Conservation (phyloP, 2,329 filamentous ascomycete genomes). For the Leptosphaerulina australis region DNA sequence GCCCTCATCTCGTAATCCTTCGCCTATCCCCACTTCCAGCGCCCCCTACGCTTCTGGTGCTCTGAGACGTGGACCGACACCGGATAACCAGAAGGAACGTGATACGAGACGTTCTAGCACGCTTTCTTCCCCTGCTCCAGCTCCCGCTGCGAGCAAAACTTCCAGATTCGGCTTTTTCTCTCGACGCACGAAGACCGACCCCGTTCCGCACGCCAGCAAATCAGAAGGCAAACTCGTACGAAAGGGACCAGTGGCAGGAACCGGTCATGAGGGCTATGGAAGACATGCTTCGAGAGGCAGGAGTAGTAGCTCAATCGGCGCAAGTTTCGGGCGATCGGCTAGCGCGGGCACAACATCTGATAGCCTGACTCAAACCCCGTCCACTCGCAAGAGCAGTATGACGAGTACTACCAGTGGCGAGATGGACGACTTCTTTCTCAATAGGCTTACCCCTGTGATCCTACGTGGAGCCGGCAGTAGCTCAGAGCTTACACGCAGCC, state of each 20-base stretch:
- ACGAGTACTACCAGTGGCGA: constrained; percentile 51
- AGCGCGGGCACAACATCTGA: constrained; percentile 52
- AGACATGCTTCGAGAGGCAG: constrained; percentile 68
- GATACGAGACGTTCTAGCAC: constrained; percentile 42
- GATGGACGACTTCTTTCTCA: constrained; percentile 55
- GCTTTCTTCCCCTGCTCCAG: constrained; percentile 53
- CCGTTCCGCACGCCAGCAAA: constrained; percentile 60
- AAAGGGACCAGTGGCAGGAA: constrained; percentile 88
- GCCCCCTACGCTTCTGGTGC: constrained; percentile 32
- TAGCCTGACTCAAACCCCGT: constrained; percentile 42
- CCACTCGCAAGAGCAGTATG: constrained; percentile 52
- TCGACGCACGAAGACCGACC: constrained; percentile 69
- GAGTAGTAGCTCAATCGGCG: constrained; percentile 64
- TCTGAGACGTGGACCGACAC: constrained; percentile 43
- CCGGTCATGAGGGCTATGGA: constrained; percentile 87
- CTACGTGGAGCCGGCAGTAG: constrained; percentile 54
- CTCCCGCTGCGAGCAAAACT: constrained; percentile 61
- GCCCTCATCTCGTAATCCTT: constrained; percentile 47
- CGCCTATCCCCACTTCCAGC: constrained; percentile 45
- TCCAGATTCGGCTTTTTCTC: constrained; percentile 80
- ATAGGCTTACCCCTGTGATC: constrained; percentile 52
- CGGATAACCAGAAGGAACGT: constrained; percentile 48
- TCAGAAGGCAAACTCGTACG: constrained; percentile 61
- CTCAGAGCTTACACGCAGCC: constrained; percentile 43
- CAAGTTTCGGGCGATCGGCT: constrained; percentile 54